Percentiles rank a stretch among this genome's conserved stretches.
Evolutionary conservation across 2,329 filamentous ascomycete genomes (phyloP).

Genomic region (Curvularia spicifera): DNA sequence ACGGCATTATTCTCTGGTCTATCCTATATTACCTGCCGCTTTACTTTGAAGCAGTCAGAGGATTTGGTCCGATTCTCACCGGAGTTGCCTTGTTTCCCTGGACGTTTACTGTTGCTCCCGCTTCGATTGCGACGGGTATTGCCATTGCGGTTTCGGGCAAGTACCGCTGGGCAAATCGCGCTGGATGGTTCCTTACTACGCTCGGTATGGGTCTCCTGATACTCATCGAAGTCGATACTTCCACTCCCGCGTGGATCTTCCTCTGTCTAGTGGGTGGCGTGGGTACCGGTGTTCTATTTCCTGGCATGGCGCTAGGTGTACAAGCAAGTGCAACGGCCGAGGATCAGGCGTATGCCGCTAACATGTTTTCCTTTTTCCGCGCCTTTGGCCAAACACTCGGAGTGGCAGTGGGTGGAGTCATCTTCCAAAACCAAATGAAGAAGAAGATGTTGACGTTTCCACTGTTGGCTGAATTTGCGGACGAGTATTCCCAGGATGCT

Average conservation of each 20-base stretch:
- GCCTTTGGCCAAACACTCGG: constrained; percentile 70
- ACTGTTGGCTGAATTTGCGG: constrained; percentile 56
- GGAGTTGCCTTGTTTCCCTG: constrained; percentile 52
- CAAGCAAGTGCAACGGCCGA: constrained; percentile 65
- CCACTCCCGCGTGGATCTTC: constrained; percentile 63
- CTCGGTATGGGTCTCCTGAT: constrained; percentile 64
- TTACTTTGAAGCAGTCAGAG: constrained; percentile 52
- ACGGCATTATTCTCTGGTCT: constrained; percentile 59
- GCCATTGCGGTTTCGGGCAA: constrained; percentile 62
- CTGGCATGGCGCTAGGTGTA: constrained; percentile 67
- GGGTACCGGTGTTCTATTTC: constrained; percentile 69
- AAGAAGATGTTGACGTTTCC: constrained; percentile 58
- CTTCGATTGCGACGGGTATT: constrained; percentile 62
- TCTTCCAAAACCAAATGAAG: constrained; percentile 71
- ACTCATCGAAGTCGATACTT: constrained; percentile 58
- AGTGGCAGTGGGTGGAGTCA: constrained; percentile 69
- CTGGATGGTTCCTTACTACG: constrained; percentile 66
- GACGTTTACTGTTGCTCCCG: constrained; percentile 67
- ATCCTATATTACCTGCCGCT: constrained; percentile 53
- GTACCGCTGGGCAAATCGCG: constrained; percentile 67
- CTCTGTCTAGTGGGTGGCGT: constrained; percentile 66
- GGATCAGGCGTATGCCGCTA: constrained; percentile 66
- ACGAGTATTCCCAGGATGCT: constrained; percentile 62
- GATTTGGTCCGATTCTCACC: constrained; percentile 47
- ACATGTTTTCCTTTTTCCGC: constrained; percentile 71